Evolutionary conservation across 2,329 filamentous ascomycete species (phyloP).

Genomic region (Lanzia echinophila): DNA sequence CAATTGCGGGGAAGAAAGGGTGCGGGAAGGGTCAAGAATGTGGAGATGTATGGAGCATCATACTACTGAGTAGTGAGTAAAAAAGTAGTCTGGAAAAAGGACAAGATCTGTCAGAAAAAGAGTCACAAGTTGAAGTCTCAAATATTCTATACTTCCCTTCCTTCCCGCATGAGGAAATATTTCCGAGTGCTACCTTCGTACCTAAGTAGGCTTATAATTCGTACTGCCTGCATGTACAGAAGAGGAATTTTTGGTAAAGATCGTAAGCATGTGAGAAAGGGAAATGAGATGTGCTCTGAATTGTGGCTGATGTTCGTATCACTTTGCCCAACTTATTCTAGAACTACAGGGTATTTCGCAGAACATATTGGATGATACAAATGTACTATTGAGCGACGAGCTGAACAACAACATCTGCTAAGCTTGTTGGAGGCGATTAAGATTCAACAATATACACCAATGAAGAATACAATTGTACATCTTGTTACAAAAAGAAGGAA

Average conservation of each 20-base stretch:
- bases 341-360: neutral
- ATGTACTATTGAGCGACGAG: too few relatives aligned
- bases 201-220: too few relatives aligned
- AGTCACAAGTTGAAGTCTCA: neutral
- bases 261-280: neutral
- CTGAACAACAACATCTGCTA: too few relatives aligned
- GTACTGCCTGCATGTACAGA: too few relatives aligned
- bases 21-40: neutral
- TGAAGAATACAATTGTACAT: neutral
- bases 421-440: too few relatives aligned
- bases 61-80: neutral
- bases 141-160: neutral
- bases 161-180: neutral
- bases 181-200: too few relatives aligned
- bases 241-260: too few relatives aligned
- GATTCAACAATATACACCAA: too few relatives aligned
- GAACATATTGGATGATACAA: too few relatives aligned
- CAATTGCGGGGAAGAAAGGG: too few relatives aligned
- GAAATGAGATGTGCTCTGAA: neutral
- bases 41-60: neutral
- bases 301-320: too few relatives aligned
- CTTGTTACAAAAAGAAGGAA: neutral
- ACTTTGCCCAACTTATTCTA: neutral
- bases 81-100: neutral
- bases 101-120: neutral